A percentile compares a stretch with the other conserved stretches of the same genome.
phyloP scores from a whole-genome alignment of 2,329 filamentous ascomycete genomes.

The Arthroderma sp. region DNA sequence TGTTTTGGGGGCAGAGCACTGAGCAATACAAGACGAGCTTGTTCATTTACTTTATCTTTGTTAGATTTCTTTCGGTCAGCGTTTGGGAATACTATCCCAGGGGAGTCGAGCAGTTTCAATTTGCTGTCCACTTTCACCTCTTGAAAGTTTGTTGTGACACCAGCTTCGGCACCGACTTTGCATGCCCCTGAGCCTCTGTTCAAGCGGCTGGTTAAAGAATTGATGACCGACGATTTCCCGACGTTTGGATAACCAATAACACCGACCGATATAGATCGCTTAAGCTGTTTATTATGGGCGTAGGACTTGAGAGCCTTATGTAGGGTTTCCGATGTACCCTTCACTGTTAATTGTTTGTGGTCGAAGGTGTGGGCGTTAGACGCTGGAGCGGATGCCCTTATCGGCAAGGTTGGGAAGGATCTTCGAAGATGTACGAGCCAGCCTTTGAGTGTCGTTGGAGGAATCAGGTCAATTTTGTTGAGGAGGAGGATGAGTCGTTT shows the following conservation, averaged over 20 bases:
- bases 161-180: constrained; percentile 80
- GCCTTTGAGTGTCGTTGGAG: constrained; percentile 63
- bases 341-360: constrained; percentile 76
- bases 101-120: constrained; percentile 83
- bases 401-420: constrained; percentile 81
- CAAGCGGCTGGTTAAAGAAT: constrained; percentile 69
- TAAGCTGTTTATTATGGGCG: constrained; percentile 68
- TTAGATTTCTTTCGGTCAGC: constrained; percentile 35
- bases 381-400: constrained; percentile 70
- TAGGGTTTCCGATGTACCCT: constrained; percentile 70
- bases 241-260: constrained; percentile 95
- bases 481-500: constrained; percentile 84
- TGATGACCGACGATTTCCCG: constrained; percentile 93
- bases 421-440: constrained; percentile 77
- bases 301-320: constrained; percentile 86
- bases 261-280: constrained; percentile 79
- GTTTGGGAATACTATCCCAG: constrained; percentile 85
- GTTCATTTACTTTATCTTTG: constrained; percentile 53
- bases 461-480: constrained; percentile 92
- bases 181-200: constrained; percentile 56
- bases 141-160: constrained; percentile 77
- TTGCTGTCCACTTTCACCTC: constrained; percentile 92
- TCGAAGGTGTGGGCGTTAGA: constrained; percentile 84
- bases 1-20: constrained; percentile 90
- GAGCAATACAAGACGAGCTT: constrained; percentile 70